Base-by-base conservation (phyloP, 192 early-diverging fungal genomes). In the Entrophospora sp. region DNA sequence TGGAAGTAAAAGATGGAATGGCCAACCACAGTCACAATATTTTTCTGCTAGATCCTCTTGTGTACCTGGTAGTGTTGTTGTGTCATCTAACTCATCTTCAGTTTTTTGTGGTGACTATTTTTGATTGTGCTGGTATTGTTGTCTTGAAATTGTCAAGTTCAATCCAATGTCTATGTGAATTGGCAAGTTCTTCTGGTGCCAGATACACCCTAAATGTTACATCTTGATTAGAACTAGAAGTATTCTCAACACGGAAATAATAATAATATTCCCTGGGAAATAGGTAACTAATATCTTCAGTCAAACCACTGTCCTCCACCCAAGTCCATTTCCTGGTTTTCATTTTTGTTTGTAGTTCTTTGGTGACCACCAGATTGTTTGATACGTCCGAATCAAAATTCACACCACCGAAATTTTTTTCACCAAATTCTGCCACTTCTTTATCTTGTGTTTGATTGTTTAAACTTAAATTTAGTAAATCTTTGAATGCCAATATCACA, bases 21-120 rank as follows among this genome's bases (percentile, higher is more conserved):
- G 55, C 55, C 55, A 57, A 36, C 55, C 55, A 10, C 55, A 57
- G 5, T 57, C 55, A 57, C 55, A 57, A 57, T 34, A 57, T 36
- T 56, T 7, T 35, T 56, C 28, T 16, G 10, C 6, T 0, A 4
- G 1, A 55, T 3, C 2, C 22, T 56, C 53, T 0, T 12, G 9
- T 4, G 32, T 35, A 9, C 10, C 32, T 2, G n/a, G 4, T 4
- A 20, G n/a, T 36, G 8, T 22, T 22, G 34, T 12, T 24, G 31
- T 57, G 18, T 38, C 55, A 5, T 57, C 55, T 7, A 57, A 25
- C 13, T 57, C 55, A 36, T 34, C 32, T 38, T 18, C 7, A 3
- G 34, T 22, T 37, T 57, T 57, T 13, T 36, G 31, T 7, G 55
- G 55, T 34, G 53, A 57, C 55, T 7, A 13, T 37, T 37, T 35